Conservation (phyloP, 1,139 yeast species). For the Insectozyma bohioensis region DNA sequence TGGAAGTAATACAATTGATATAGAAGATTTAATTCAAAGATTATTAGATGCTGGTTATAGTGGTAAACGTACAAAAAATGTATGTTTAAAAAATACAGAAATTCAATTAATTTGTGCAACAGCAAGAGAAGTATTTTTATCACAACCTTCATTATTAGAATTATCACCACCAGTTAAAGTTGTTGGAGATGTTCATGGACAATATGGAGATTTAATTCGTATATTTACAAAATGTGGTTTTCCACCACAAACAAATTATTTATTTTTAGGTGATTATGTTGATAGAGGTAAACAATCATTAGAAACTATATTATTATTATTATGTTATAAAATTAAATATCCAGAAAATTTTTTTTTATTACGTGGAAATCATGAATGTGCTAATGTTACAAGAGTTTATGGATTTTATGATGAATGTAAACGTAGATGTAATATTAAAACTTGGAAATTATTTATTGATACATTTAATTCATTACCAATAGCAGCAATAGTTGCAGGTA, state of each 20-base stretch:
- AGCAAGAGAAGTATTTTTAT: slow-evolving; percentile 83
- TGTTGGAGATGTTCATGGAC: slow-evolving; percentile 98
- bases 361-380: slow-evolving; percentile 97
- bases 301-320: slow-evolving; percentile 80
- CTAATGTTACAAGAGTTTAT: slow-evolving; percentile 90
- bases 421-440: slow-evolving; percentile 85
- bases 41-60: slow-evolving; percentile 93
- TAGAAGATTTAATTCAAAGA: slow-evolving; percentile 87
- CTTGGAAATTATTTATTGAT: slow-evolving; percentile 92
- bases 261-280: slow-evolving; percentile 93
- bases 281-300: slow-evolving; percentile 95
- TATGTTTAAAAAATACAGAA: slow-evolving; percentile 84
- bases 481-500: slow-evolving; percentile 94
- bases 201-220: slow-evolving; percentile 86
- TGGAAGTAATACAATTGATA: slow-evolving; percentile 50
- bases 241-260: slow-evolving; percentile 93
- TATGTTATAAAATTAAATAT: slow-evolving; percentile 91
- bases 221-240: slow-evolving; percentile 95
- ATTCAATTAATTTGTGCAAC: slow-evolving; percentile 82
- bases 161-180: slow-evolving; percentile 94
- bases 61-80: slow-evolving; percentile 86
- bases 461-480: slow-evolving; percentile 93
- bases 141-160: slow-evolving; percentile 87
- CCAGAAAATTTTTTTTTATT: slow-evolving; percentile 93
- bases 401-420: slow-evolving; percentile 98